phyloP scores from a whole-genome alignment of 2,329 filamentous ascomycete species.

The Ophiostoma quercus region DNA sequence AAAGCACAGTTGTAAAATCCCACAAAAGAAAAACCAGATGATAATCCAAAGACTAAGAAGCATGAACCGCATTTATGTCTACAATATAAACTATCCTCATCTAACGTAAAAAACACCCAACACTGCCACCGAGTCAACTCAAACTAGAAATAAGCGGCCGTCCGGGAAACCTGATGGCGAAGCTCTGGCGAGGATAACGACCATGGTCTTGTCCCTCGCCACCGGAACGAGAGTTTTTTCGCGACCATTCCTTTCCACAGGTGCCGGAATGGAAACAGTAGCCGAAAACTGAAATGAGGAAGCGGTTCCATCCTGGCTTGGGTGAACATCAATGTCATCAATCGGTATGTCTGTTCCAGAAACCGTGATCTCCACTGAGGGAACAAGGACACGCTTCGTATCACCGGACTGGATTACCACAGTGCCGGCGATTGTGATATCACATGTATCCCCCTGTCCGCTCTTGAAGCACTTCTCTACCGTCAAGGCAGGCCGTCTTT shows the following conservation, averaged over 20 bases:
- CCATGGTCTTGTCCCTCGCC: neutral
- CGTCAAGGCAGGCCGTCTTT: neutral
- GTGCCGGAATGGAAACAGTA: neutral
- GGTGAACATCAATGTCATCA: too few species aligned
- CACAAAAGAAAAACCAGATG: too few species aligned
- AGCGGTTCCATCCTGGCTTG: too few species aligned
- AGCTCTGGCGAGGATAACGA: neutral
- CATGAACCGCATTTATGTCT: too few species aligned
- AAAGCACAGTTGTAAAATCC: too few species aligned
- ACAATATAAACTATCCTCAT: too few species aligned
- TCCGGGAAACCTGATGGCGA: neutral
- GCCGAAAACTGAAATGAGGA: neutral
- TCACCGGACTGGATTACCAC: neutral
- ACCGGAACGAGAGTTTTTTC: too few species aligned
- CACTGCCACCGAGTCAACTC: neutral
- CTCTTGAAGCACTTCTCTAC: neutral
- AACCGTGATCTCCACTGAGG: too few species aligned
- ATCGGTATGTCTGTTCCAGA: too few species aligned
- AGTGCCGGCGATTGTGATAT: neutral
- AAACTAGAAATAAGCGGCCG: neutral
- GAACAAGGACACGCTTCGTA: too few species aligned
- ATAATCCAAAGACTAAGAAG: too few species aligned
- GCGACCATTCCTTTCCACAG: neutral
- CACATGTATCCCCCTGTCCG: too few species aligned
- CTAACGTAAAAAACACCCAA: neutral